Evolutionary conservation across 2,329 filamentous ascomycete species (phyloP).

Genomic region (Pestalotiopsis sp.): DNA sequence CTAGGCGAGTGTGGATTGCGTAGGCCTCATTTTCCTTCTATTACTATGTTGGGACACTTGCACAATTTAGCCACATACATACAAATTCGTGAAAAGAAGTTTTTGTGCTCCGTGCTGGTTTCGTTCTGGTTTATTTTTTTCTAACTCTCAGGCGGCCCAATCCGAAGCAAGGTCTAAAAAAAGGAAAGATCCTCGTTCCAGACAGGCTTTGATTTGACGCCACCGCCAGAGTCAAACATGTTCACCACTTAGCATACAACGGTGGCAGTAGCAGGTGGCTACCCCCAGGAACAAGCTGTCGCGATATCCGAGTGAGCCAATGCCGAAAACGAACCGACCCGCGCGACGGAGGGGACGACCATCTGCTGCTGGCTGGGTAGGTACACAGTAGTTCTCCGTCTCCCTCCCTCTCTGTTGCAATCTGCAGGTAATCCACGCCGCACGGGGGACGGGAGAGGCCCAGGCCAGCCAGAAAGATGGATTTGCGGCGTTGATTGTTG

Average conservation of each 20-base stretch:
- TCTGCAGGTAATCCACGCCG: too few species aligned
- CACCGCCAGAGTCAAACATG: not conserved
- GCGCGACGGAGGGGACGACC: not conserved
- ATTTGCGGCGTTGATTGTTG: not conserved
- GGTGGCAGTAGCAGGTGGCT: not conserved
- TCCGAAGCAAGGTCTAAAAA: not conserved
- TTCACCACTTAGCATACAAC: not conserved
- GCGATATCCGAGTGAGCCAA: not conserved
- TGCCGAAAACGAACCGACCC: not conserved
- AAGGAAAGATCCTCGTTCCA: not conserved
- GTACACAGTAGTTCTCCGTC: not conserved
- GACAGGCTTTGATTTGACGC: not conserved
- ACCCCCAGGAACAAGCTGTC: not conserved
- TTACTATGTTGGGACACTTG: not conserved
- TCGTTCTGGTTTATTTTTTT: not conserved
- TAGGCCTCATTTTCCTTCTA: constrained; percentile 7
- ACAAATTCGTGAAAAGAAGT: not conserved
- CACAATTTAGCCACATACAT: not conserved
- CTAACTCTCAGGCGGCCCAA: not conserved
- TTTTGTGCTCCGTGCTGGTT: not conserved
- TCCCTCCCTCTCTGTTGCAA: not conserved
- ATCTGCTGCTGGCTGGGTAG: not conserved
- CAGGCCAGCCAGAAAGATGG: not conserved
- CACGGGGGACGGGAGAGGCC: not conserved
- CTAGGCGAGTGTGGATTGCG: constrained; percentile 1